phyloP scores from a whole-genome alignment of 2,329 filamentous ascomycete genomes.

The Blumeria hordei region DNA sequence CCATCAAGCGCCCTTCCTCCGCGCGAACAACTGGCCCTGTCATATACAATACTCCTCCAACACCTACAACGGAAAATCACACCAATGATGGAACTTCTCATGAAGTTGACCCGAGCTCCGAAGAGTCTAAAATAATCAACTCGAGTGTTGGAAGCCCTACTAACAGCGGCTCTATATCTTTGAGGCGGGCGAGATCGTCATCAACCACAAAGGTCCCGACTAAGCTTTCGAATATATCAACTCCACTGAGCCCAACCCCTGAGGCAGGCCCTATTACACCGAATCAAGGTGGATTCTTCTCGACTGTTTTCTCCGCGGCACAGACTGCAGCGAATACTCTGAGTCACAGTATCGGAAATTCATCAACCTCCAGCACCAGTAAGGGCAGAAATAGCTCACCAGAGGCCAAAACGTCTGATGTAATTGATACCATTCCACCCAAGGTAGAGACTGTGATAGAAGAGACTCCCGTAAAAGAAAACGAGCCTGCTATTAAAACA shows the following conservation, averaged over 20 bases:
- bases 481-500: slow-evolving; percentile 63
- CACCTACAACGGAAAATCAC: slow-evolving; percentile 25
- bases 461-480: slow-evolving; percentile 18
- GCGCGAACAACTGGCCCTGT: slow-evolving; percentile 19
- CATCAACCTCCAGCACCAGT: slow-evolving; percentile 26
- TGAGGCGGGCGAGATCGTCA: slow-evolving; percentile 36
- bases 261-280: slow-evolving; percentile 33
- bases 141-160: slow-evolving; percentile 34
- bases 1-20: slow-evolving; percentile 10
- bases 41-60: slow-evolving; percentile 44
- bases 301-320: slow-evolving; percentile 73
- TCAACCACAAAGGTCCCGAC: slow-evolving; percentile 35
- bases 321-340: slow-evolving; percentile 69
- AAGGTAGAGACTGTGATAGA: slow-evolving; percentile 12
- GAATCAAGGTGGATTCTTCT: slow-evolving; percentile 60
- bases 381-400: slow-evolving; percentile 18
- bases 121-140: slow-evolving; percentile 11
- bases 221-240: slow-evolving; percentile 59
- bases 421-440: too few species aligned
- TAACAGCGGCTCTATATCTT: slow-evolving; percentile 48
- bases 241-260: slow-evolving; percentile 50
- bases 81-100: slow-evolving; percentile 8
- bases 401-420: slow-evolving; percentile 8
- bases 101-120: slow-evolving; percentile 6
- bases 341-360: slow-evolving; percentile 50